Percentiles rank a stretch among this genome's conserved stretches.
These are phyloP conservation scores for Aspergillus steynii DNA, from an alignment of 495 filamentous ascomycete species.

Conservation along the genomic window DNA sequence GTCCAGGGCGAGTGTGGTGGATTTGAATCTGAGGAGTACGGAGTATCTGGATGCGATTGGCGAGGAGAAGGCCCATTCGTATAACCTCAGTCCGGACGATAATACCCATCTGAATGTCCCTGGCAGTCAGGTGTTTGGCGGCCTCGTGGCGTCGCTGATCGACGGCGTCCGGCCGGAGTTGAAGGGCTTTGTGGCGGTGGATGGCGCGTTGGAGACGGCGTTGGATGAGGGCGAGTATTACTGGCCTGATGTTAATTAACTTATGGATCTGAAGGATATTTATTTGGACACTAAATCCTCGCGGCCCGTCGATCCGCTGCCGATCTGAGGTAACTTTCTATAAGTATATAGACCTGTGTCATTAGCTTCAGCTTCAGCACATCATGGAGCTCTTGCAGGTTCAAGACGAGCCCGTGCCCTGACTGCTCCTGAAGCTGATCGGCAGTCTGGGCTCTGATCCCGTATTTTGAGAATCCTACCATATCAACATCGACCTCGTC, in stretches of 20 bases:
- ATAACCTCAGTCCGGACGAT: conserved; percentile 40
- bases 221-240: conserved; percentile 34
- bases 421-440: conserved; percentile 28
- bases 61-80: conserved; percentile 32
- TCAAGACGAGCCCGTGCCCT: not conserved
- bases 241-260: conserved; percentile 9
- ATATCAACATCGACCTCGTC: conserved; percentile 45
- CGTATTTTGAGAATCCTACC: conserved; percentile 52
- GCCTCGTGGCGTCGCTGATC: conserved; percentile 45
- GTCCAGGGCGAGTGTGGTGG: conserved; percentile 29
- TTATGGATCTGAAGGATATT: too few species aligned
- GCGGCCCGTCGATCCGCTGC: not conserved
- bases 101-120: conserved; percentile 47
- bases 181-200: conserved; percentile 26
- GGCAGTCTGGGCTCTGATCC: conserved; percentile 56
- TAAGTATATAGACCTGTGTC: not conserved
- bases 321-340: not conserved
- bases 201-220: conserved; percentile 28
- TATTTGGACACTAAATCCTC: not conserved
- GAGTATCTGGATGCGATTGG: conserved; percentile 49
- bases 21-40: conserved; percentile 45
- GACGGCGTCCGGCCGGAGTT: conserved; percentile 20
- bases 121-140: conserved; percentile 48
- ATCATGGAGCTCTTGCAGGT: conserved; percentile 11
- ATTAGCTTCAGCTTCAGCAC: not conserved